Evolutionary conservation across 2,329 filamentous ascomycete genomes (phyloP), one percentile per base, ranked within the genome.

Genomic region (Chaetomium sp.): DNA sequence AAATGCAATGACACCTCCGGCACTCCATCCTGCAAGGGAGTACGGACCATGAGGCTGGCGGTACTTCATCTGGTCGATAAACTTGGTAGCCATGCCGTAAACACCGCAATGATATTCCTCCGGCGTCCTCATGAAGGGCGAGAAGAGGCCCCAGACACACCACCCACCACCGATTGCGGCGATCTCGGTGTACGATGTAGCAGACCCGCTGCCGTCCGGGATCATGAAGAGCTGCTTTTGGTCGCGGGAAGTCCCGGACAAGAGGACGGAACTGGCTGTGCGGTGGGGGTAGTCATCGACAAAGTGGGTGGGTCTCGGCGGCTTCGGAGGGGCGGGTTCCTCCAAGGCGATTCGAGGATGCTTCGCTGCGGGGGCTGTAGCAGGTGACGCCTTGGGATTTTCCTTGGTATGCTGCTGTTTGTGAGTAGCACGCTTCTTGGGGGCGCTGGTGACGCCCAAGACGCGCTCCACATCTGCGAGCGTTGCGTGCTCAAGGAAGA

Each of bases 21-120:
- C 90, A n/a, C 86, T 90, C 90, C 90, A 93, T 27, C 90, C 90
- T 19, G 86, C 84, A 0, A 92, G 76, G 58, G 83, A 82, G 75
- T 91, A 91, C 0, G 88, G 87, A 0, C 90, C 90, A 25, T 79
- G 72, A 3, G 89, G 86, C 75, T 92, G 89, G 58, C 89, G 87
- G 5, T 86, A 84, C 75, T 87, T 88, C 76, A 92, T 90, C 76
- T 92, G 89, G 4, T 82, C 78, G 47, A 90, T 83, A 76, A 88
- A 90, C 73, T 88, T 83, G 69, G 82, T 77, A 6, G 87, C 85
- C 73, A 89, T 85, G 29, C 86, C 86, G 70, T 87, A 84, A 61
- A 90, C 85, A 65, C 87, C 87, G 71, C 86, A 88, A 31, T 82
- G 83, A 77, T 84, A 90, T 71, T 88, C 83, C 65, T 87, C 82